Evolutionary conservation across 495 filamentous ascomycete species (phyloP).

Genomic region (Glonium stellatum): DNA sequence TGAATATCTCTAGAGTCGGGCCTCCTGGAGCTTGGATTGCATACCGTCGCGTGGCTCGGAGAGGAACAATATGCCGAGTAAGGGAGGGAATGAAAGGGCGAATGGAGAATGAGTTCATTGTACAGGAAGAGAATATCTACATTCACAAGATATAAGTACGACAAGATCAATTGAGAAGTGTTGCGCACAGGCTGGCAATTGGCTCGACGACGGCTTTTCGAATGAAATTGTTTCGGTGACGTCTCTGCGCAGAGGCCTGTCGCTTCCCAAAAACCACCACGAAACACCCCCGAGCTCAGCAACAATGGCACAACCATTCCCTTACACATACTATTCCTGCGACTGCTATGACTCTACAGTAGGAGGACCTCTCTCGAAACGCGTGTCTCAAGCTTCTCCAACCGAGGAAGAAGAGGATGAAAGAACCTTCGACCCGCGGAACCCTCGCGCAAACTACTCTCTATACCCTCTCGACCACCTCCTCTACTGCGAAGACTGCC

Average conservation of each 20-base stretch:
- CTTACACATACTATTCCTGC: conserved; percentile 88
- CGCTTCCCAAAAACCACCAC: background rate
- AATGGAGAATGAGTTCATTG: background rate
- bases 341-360: conserved; percentile 66
- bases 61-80: conserved; percentile 6
- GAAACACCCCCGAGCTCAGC: background rate
- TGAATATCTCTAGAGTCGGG: conserved; percentile 84
- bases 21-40: conserved; percentile 69
- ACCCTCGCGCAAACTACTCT: conserved; percentile 76
- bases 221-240: background rate
- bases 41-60: conserved; percentile 46
- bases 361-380: conserved; percentile 35
- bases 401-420: conserved; percentile 68
- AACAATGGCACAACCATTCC: conserved; percentile 67
- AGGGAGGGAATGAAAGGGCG: background rate
- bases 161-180: background rate
- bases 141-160: background rate
- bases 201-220: background rate
- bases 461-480: conserved; percentile 92
- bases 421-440: conserved; percentile 75
- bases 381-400: conserved; percentile 29
- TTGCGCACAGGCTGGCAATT: background rate
- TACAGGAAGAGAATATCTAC: background rate
- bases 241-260: background rate
- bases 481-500: conserved; percentile 93